phyloP scores from a whole-genome alignment of 1,284 basidiomycete species.

The Fomes fomentarius region DNA sequence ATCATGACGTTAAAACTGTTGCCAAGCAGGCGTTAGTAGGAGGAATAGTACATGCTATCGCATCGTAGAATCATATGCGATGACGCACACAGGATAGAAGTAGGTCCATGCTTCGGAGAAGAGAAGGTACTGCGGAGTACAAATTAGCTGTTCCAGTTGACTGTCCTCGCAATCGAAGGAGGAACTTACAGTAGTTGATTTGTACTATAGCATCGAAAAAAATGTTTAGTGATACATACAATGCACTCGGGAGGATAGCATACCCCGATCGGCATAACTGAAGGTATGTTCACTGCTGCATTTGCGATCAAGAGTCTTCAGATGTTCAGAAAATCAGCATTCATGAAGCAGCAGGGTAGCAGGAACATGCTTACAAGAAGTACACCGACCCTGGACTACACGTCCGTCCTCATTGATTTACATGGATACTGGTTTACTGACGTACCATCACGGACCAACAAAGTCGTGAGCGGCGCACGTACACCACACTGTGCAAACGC shows the following conservation, averaged over 20 bases:
- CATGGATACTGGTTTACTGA: not conserved
- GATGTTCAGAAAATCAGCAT: too few species aligned
- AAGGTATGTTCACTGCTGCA: too few species aligned
- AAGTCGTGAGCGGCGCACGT: not conserved
- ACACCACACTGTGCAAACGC: not conserved
- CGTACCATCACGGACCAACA: not conserved
- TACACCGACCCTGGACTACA: not conserved
- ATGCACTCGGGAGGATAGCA: too few species aligned
- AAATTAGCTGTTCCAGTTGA: not conserved
- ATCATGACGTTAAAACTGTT: not conserved
- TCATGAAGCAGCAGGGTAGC: too few species aligned
- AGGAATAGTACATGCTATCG: not conserved
- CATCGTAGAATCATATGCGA: not conserved
- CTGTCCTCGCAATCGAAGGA: not conserved
- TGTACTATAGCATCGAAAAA: not conserved
- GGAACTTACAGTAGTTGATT: not conserved
- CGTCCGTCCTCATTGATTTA: not conserved
- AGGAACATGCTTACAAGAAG: not conserved
- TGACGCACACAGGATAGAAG: not conserved
- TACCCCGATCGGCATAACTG: too few species aligned
- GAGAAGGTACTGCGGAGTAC: not conserved
- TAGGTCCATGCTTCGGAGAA: not conserved
- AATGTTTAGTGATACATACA: too few species aligned
- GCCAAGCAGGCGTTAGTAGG: not conserved
- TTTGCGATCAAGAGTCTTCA: too few species aligned